Base-by-base conservation (phyloP, 2,329 filamentous ascomycete species). In the Curvularia lunata region DNA sequence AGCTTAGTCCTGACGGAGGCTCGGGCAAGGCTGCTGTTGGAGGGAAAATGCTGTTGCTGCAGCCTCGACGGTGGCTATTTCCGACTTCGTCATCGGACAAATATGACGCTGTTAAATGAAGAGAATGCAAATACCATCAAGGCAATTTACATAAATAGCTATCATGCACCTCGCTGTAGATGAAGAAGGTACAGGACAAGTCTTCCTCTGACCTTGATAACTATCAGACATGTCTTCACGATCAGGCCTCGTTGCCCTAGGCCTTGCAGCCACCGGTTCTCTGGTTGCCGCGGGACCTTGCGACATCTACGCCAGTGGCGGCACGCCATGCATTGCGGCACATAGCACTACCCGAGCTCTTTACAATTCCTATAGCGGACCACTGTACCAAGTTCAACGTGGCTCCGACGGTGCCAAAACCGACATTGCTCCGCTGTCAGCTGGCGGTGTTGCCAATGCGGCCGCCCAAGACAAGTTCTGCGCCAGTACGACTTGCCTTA, bases 321-420 rank as follows among this genome's bases (percentile, higher is more conserved):
- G 81, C 49, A 87, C 85, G 1, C 84, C 86, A n/a, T 89, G 86
- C 64, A 76, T 88, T 10, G 86, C 86, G 0, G 86, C 86, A 0
- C 86, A 88, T 69, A 84, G 84, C 70, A 88, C 85, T n/a, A 88
- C 86, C 55, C 83, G 86, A 4, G 85, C 86, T 16, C 72, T 89
- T 6, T 88, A 88, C 74, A 80, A 74, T 63, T 65, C 78, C 50
- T 88, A 77, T 75, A 77, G 51, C 7, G 83, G 84, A 4, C 49
- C 83, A 0, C 82, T 88, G 1, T 88, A 89, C 71, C 85, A 88
- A 63, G 80, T 88, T 2, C 79, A 79, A 53, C 85, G 86, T 46
- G 82, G 75, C 49, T 87, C 85, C 5, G 80, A 85, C 67, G 67
- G 77, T 40, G 66, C 78, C 25, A 85, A 81, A 1, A 79, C 74